Evolutionary conservation across 768 basidiomycete species (phyloP), one percentile per base, ranked within the genome.

Genomic region (Tephrocybe rancida): DNA sequence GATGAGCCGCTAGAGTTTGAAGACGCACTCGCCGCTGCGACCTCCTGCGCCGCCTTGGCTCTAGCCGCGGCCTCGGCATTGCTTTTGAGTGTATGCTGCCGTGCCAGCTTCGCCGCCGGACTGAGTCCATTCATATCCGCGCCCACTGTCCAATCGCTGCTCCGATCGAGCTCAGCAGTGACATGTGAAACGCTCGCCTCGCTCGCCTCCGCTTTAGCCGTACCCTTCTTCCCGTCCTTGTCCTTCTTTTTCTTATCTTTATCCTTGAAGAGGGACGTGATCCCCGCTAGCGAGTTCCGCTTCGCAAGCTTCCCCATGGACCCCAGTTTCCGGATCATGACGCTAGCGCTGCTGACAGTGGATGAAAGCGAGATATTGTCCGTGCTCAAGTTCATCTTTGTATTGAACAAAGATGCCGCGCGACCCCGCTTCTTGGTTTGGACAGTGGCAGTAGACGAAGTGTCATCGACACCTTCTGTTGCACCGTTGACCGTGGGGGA

Each of bases 241-340:
- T 68, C 70, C 55, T 71, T 73, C 63, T 76, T 79, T 55, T 83
- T 76, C 60, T 81, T 81, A 57, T 84, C 85, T 64, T 85, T 92
- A 67, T 94, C 92, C 72, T 95, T 96, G 81, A 98, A 97, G 52
- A 98, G 75, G 44, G 89, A 91, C 18, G 94, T 93, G 67, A 98
- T 95, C 25, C 93, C 90, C 48, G 90, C 88, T 35, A 98, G 73
- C 32, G 91, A 93, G 66, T 95, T 96, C 39, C 94, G 79, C 46
- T 94, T 74, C 8, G 93, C 92, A 14, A 97, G 80, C 70, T 90
- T 92, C 27, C 92, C 92, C 72, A 97, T 87, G 34, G 86, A 86
- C 3, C 95, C 91, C 43, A 98, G 85, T 75, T 97, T 98, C 60
- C 95, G 84, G 63, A 97, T 95, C 83, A 98, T 96, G 68, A 98